These are phyloP conservation scores for Talaromyces verruculosus DNA, from an alignment of 2,329 filamentous ascomycete species.

Conservation along the genomic window DNA sequence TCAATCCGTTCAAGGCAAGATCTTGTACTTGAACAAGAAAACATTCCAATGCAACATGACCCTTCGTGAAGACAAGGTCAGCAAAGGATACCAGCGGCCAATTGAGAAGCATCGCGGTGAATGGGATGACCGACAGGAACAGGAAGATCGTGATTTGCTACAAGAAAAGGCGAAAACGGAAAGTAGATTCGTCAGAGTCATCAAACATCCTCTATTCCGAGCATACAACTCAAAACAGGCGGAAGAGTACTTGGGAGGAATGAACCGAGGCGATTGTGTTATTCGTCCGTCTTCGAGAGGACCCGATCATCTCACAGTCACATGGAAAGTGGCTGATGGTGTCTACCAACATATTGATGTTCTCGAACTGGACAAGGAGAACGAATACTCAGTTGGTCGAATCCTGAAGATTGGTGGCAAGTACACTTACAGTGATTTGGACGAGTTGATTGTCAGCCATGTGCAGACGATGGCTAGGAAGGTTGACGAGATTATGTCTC, in stretches of 20 bases:
- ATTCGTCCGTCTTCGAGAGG: slow-evolving; percentile 95
- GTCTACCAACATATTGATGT: slow-evolving; percentile 99
- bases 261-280: slow-evolving; percentile 83
- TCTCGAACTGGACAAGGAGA: slow-evolving; percentile 93
- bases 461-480: slow-evolving; percentile 98
- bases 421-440: slow-evolving; percentile 90
- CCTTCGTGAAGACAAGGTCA: slow-evolving; percentile 76
- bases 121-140: slow-evolving; percentile 84
- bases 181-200: slow-evolving; percentile 85
- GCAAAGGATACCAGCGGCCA: slow-evolving; percentile 67
- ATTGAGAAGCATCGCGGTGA: slow-evolving; percentile 73
- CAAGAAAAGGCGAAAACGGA: slow-evolving; percentile 83
- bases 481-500: slow-evolving; percentile 90
- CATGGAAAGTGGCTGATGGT: slow-evolving; percentile 95
- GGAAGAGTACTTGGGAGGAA: slow-evolving; percentile 86
- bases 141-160: slow-evolving; percentile 75
- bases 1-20: slow-evolving; percentile 84
- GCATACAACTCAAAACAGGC: slow-evolving; percentile 90
- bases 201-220: slow-evolving; percentile 96
- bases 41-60: slow-evolving; percentile 81
- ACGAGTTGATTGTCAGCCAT: slow-evolving; percentile 95
- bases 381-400: slow-evolving; percentile 89
- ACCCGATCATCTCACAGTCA: slow-evolving; percentile 90
- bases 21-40: slow-evolving; percentile 83
- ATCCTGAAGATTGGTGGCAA: slow-evolving; percentile 82